phyloP scores from a whole-genome alignment of 2,329 filamentous ascomycete species.

The Phaeosphaeriaceae sp. region DNA sequence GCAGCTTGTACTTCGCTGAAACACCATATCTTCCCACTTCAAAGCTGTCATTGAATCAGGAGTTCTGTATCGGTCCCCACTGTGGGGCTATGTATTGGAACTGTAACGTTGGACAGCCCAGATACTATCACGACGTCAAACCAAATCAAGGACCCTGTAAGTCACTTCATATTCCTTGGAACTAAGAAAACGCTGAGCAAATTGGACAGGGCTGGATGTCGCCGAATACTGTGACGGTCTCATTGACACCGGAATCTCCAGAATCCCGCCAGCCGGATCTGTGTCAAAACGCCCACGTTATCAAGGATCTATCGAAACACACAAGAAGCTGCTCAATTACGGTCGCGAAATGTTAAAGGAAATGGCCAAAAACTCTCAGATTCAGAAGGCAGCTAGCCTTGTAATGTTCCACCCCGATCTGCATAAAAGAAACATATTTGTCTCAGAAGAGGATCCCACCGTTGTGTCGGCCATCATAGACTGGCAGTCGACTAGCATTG shows the following conservation, averaged over 20 bases:
- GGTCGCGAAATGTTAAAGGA: conserved; percentile 36
- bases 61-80: conserved; percentile 41
- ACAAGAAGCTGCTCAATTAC: conserved; percentile 41
- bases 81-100: conserved; percentile 40
- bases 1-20: conserved; percentile 47
- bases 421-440: conserved; percentile 53
- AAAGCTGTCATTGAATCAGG: conserved; percentile 17
- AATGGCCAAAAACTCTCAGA: conserved; percentile 33
- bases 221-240: conserved; percentile 45
- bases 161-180: conserved; percentile 16
- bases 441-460: conserved; percentile 48
- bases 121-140: conserved; percentile 40
- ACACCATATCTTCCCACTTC: conserved; percentile 16
- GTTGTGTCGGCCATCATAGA: conserved; percentile 51
- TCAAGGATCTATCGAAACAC: conserved; percentile 44
- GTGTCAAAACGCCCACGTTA: conserved; percentile 35
- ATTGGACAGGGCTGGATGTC: conserved; percentile 43
- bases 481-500: conserved; percentile 51
- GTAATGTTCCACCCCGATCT: conserved; percentile 51
- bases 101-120: conserved; percentile 37
- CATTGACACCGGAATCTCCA: conserved; percentile 48
- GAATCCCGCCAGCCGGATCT: conserved; percentile 35
- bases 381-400: conserved; percentile 37
- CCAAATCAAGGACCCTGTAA: conserved; percentile 51
- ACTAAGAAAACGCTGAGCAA: conserved; percentile 14